phyloP scores from a whole-genome alignment of 2,329 filamentous ascomycete species.

The Bipolaris zeicola region DNA sequence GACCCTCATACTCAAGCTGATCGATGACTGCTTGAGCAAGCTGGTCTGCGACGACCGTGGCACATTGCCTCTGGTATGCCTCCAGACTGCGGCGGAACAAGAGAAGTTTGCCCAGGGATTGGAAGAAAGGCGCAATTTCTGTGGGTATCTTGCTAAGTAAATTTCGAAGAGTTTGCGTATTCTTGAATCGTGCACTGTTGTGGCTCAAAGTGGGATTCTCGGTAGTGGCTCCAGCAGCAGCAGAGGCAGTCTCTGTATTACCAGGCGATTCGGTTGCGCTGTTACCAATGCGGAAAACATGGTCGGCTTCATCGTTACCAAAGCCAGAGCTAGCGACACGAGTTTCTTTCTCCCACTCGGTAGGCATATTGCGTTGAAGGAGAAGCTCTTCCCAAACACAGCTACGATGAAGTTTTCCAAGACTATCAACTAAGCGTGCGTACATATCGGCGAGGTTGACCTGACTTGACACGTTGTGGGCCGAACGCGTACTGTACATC shows the following conservation, averaged over 20 bases:
- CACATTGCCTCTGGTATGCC: conserved; percentile 64
- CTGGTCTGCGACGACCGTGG: conserved; percentile 66
- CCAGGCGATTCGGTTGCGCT: conserved; percentile 27
- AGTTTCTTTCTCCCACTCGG: conserved; percentile 63
- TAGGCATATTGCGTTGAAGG: conserved; percentile 74
- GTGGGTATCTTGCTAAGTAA: conserved; percentile 79
- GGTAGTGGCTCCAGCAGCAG: conserved; percentile 12
- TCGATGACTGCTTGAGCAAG: conserved; percentile 73
- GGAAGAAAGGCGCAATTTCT: conserved; percentile 83
- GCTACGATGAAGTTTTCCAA: conserved; percentile 78
- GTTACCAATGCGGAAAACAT: conserved; percentile 45
- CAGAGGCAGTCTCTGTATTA: conserved; percentile 17
- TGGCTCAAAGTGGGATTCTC: conserved; percentile 26
- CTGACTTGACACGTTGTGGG: conserved; percentile 68
- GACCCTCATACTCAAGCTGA: conserved; percentile 63
- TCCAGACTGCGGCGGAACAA: conserved; percentile 77
- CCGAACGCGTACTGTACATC: conserved; percentile 67
- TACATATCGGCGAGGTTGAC: conserved; percentile 89
- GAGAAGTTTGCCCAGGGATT: conserved; percentile 81
- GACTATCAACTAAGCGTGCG: conserved; percentile 69
- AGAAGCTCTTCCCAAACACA: conserved; percentile 85
- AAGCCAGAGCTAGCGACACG: conserved; percentile 50
- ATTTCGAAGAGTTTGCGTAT: conserved; percentile 76
- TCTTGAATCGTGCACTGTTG: conserved; percentile 63
- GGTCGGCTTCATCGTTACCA: conserved; percentile 48